Conservation (phyloP, 2,329 filamentous ascomycete genomes). For the Aulographum hederae region DNA sequence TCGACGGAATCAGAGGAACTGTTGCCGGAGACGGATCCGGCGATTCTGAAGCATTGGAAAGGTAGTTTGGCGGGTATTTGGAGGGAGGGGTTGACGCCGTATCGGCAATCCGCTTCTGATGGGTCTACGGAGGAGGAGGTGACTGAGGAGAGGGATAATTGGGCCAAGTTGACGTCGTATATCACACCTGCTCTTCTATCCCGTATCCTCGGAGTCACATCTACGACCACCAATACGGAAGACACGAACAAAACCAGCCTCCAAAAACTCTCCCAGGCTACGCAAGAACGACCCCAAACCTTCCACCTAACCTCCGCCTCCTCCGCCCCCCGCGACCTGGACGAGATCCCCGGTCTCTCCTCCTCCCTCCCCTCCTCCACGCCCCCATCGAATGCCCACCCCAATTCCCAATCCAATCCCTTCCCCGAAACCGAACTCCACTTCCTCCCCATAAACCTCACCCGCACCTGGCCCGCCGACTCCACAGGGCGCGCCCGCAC, state of each 20-base stretch:
- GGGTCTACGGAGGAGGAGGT: conserved; percentile 13
- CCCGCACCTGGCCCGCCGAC: conserved; percentile 41
- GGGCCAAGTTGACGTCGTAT: conserved; percentile 31
- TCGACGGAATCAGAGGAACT: conserved; percentile 26
- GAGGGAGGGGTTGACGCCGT: conserved; percentile 31
- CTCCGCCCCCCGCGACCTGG: conserved; percentile 35
- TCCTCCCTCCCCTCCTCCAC: no score
- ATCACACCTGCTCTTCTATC: conserved; percentile 31
- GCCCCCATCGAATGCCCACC: conserved; percentile 9
- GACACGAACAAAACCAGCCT: no score
- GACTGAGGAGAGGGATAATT: conserved; percentile 30
- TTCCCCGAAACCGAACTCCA: conserved; percentile 31
- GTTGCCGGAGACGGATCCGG: conserved; percentile 20
- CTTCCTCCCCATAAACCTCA: conserved; percentile 41
- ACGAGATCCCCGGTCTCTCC: conserved; percentile 39
- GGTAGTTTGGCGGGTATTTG: conserved; percentile 38
- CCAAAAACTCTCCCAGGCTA: no score
- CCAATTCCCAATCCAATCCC: conserved; percentile 14
- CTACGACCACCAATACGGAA: no score
- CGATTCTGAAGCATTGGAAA: conserved; percentile 28
- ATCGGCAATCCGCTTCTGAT: conserved; percentile 21
- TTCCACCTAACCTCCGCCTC: conserved; percentile 42
- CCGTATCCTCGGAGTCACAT: conserved; percentile 32
- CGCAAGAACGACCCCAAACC: conserved; percentile 17
- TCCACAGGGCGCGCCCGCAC: conserved; percentile 44